Base-by-base conservation (phyloP, 768 basidiomycete species). In the Lentinula aciculospora region DNA sequence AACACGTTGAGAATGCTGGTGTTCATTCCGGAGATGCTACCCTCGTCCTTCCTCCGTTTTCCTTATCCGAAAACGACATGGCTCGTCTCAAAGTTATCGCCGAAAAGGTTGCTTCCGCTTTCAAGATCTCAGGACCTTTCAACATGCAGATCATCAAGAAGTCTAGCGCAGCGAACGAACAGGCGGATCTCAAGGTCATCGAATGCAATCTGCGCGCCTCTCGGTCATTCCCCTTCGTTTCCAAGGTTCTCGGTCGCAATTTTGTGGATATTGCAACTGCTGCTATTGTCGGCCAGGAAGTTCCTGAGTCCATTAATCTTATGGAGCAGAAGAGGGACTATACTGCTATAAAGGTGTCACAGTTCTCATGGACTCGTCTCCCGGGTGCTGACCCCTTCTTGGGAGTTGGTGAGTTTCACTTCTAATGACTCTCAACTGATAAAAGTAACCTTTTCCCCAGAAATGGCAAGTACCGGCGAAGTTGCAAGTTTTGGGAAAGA, bases 101-200 rank as follows among this genome's bases (percentile, higher is more conserved):
- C 0, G 84, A 92, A 71, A 98, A 97, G 75, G 95, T 99, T 60
- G 96, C 94, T 32, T 77, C 80, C 37, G 97, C 94, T 9, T 97
- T 98, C 72, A 80, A 97, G 66, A 98, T 99, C 54, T 97, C 94
- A 27, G 97, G 97, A 34, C 97, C 97, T 6, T 99, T 86, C 86
- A 99, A 99, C 72, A 99, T 99, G 95, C 97, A 99, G 72, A 84
- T 99, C 71, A 98, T 99, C 75, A 85, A 90, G 69, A 92, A 93
- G 69, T 79, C 77, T 10, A 72, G 82, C 2, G 76, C 77, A 4
- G 78, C 70, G 15, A 74, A 71, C 3, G 74, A 80, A 53, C 79
- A 84, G 59, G 78, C 84, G 25, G 81, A 85, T 57, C 84, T 98
- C 63, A 98, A 96, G 77, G 97, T 98, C 62, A 99, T 99, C 63